Evolutionary conservation across 495 filamentous ascomycete species (phyloP).

Genomic region (Penicillium antarcticum): DNA sequence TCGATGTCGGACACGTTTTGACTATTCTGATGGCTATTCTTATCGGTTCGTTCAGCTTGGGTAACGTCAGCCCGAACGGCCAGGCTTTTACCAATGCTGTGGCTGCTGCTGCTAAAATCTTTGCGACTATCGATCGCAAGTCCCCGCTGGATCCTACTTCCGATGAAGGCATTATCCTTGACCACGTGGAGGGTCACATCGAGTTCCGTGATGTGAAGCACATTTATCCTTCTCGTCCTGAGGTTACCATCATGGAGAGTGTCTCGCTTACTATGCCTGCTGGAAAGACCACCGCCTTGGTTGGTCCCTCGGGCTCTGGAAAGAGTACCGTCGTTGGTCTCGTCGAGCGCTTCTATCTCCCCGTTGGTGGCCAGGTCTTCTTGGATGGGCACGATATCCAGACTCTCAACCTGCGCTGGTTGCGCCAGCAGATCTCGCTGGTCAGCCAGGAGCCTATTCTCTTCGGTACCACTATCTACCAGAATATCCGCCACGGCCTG

Average conservation of each 20-base stretch:
- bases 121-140: constrained; percentile 82
- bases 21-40: constrained; percentile 87
- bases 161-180: constrained; percentile 65
- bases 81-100: constrained; percentile 80
- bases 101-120: constrained; percentile 87
- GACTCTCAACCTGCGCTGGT: constrained; percentile 81
- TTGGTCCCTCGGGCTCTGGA: constrained; percentile 82
- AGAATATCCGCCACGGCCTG: constrained; percentile 83
- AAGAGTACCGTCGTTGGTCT: constrained; percentile 92
- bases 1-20: constrained; percentile 52
- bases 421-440: constrained; percentile 85
- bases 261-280: constrained; percentile 77
- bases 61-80: constrained; percentile 81
- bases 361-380: constrained; percentile 72
- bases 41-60: constrained; percentile 87
- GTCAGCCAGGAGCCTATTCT: constrained; percentile 72
- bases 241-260: constrained; percentile 81
- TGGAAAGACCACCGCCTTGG: constrained; percentile 82
- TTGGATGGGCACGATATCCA: constrained; percentile 83
- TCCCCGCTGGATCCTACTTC: constrained; percentile 82
- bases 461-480: constrained; percentile 81
- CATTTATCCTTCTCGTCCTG: constrained; percentile 89
- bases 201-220: constrained; percentile 84
- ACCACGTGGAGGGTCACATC: constrained; percentile 71
- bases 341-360: constrained; percentile 90